Percentiles rank a stretch among this genome's conserved stretches.
Evolutionary conservation across 2,329 filamentous ascomycete species (phyloP).

Genomic region (Claviceps lovelessii): DNA sequence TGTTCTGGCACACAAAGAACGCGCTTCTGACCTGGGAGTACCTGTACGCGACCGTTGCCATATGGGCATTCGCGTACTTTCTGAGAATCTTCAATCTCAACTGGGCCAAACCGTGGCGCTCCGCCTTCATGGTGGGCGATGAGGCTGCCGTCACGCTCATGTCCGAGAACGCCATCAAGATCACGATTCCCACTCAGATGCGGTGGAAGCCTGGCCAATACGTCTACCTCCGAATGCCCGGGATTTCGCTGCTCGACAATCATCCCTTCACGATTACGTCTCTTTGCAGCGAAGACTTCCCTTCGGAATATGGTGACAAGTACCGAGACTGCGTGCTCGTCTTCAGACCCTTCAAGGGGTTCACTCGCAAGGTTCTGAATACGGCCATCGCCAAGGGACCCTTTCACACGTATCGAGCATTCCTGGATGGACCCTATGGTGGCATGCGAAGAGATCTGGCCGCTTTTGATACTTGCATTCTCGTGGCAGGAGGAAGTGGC

Average conservation of each 20-base stretch:
- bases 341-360: constrained; percentile 82
- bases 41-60: constrained; percentile 63
- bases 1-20: constrained; percentile 96
- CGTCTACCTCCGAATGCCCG: constrained; percentile 86
- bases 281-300: constrained; percentile 83
- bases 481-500: constrained; percentile 87
- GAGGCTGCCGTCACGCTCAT: constrained; percentile 81
- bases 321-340: constrained; percentile 83
- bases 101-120: constrained; percentile 67
- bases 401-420: constrained; percentile 82
- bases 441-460: constrained; percentile 83
- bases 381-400: constrained; percentile 74
- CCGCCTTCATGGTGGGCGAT: constrained; percentile 77
- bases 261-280: constrained; percentile 94
- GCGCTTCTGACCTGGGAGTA: constrained; percentile 84
- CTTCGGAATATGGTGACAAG: constrained; percentile 75
- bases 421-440: constrained; percentile 87
- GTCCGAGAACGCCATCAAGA: constrained; percentile 86
- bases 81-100: constrained; percentile 74
- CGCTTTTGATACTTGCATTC: constrained; percentile 82
- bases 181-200: constrained; percentile 87
- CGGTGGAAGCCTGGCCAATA: constrained; percentile 90
- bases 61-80: constrained; percentile 64
- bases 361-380: constrained; percentile 72
- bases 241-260: constrained; percentile 79